Conservation (phyloP, 176 grass and related monocot species). For the bread wheat (Triticum aestivum) region IWGSC_CS_RefSeq_v2.1 NC_057803.1:591945922-591946421, state of each 20-base stretch:
- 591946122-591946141: no score
- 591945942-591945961: no score
- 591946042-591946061: no score
- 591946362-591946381: not conserved
- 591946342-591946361: not conserved
- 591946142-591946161: not conserved
- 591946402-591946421: not conserved
- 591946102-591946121: no score
- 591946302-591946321: conserved; percentile 33
- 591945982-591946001: no score
- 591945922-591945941: no score
- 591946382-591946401: not conserved
- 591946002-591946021: no score
- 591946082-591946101: no score
- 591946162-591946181: no score
- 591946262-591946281: conserved; percentile 11
- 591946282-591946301: conserved; percentile 31
- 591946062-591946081: no score
- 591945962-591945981: no score
- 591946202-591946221: not conserved
- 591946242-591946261: conserved; percentile 17
- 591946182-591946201: not conserved
- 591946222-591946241: not conserved
- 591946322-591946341: conserved; percentile 24
- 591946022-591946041: no score